Evolutionary conservation across 148 eudicot species (phyloP), one percentile per base, ranked within the genome.

Genomic region (Chenopodium album): DNA sequence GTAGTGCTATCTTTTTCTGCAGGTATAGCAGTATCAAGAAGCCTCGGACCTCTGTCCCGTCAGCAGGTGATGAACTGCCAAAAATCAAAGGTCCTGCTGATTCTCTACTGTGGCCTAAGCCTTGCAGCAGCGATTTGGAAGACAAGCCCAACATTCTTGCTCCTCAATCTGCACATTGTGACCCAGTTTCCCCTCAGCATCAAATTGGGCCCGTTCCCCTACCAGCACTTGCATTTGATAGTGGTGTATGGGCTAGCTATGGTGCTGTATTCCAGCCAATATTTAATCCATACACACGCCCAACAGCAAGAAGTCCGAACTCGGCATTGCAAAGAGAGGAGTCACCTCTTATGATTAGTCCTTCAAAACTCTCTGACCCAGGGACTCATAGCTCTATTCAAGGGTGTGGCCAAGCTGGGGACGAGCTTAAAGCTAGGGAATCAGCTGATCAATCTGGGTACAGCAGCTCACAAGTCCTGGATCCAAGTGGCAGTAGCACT

Each of bases 21-120:
- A 89, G 91, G 87, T 89, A 89, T 76, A 77, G 76, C 77, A 79
- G 71, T 66, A 85, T 52, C 80, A 89, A 78, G 85, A 85, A 82
- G 69, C 54, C 78, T 46, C 60, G 41, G 79, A 69, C 82, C 32
- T 68, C 81, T 73, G 77, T 78, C 46, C 65, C 77, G 28, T 50
- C 84, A 52, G 41, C 80, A 16, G 71, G 54, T 20, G 68, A 46
- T 76, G 79, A 67, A 48, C 75, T 59, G 46, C 76, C 78, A 11
- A 83, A 86, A 72, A 37, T 26, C 26, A 64, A 83, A 77, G 87
- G 47, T 50, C 68, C 32, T 65, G 11, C 81, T 50, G 75, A 74
- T 54, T 63, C 76, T 70, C 47, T 80, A 9, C 46, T 52, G 11
- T 73, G 77, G 78, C 56, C 48, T 46, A 76, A 84, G 73, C 48